A percentile compares a stretch with the other conserved stretches of the same genome.
Evolutionary conservation across 2,329 filamentous ascomycete genomes (phyloP).

Genomic region (Cladosporium sp.): DNA sequence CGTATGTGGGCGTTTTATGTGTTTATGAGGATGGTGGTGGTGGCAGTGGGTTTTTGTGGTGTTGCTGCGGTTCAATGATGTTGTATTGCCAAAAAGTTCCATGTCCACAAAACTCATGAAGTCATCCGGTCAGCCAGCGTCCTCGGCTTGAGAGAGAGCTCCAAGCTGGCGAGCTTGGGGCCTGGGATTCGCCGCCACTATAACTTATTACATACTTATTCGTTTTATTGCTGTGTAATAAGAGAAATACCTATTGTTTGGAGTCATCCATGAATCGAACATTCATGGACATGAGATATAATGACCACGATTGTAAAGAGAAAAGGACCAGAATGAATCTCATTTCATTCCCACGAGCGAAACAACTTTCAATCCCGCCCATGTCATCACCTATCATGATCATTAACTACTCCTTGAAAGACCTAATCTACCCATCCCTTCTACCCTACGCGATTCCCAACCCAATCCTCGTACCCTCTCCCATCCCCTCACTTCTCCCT

Average conservation of each 20-base stretch:
- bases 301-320: no score
- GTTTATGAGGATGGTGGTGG: not conserved
- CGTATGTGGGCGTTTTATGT: no score
- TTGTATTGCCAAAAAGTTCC: conserved; percentile 8
- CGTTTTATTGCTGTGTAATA: no score
- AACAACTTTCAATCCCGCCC: no score
- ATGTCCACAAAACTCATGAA: conserved; percentile 6
- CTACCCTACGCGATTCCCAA: conserved; percentile 30
- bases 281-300: no score
- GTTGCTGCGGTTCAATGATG: not conserved
- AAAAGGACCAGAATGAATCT: no score
- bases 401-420: not conserved
- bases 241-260: no score
- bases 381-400: not conserved
- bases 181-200: no score
- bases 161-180: not conserved
- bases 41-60: not conserved
- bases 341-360: no score
- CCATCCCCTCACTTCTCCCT: conserved; percentile 37
- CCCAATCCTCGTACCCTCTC: conserved; percentile 32
- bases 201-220: no score
- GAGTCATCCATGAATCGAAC: no score
- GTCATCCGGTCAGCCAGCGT: not conserved
- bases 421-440: not conserved
- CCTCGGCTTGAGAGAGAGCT: conserved; percentile 7